A percentile compares a stretch with the other conserved stretches of the same genome.
Conservation (phyloP, 2,329 filamentous ascomycete genomes). For the Colletotrichum sojae region DNA sequence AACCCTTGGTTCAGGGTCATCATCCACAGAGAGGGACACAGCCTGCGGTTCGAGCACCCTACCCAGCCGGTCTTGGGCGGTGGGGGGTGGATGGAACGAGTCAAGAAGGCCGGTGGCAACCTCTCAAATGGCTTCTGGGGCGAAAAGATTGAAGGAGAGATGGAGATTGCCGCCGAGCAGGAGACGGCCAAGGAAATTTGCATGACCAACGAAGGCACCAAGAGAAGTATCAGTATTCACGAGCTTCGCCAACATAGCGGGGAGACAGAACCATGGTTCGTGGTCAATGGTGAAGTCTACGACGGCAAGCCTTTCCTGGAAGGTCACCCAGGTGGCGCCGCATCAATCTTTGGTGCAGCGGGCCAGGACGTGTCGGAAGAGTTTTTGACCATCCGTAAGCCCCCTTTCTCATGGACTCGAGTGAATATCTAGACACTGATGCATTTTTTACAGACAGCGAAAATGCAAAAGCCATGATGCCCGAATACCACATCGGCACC, state of each 20-base stretch:
- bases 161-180: slow-evolving; percentile 56
- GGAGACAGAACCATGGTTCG: slow-evolving; percentile 84
- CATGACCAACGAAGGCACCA: slow-evolving; percentile 80
- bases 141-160: slow-evolving; percentile 73
- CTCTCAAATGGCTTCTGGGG: slow-evolving; percentile 89
- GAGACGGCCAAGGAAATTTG: slow-evolving; percentile 76
- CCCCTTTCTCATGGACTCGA: neutral
- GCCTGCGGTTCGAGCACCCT: slow-evolving; percentile 87
- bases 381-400: slow-evolving; percentile 91
- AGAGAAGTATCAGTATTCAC: slow-evolving; percentile 75
- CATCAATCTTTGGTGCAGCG: slow-evolving; percentile 87
- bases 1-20: slow-evolving; percentile 92
- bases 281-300: slow-evolving; percentile 90
- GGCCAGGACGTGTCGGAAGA: slow-evolving; percentile 88
- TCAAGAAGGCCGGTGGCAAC: slow-evolving; percentile 87
- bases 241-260: slow-evolving; percentile 79
- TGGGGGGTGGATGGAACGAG: slow-evolving; percentile 93
- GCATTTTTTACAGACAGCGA: slow-evolving; percentile 78
- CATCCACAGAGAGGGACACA: slow-evolving; percentile 75
- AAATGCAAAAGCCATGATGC: slow-evolving; percentile 93
- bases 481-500: slow-evolving; percentile 85
- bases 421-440: neutral
- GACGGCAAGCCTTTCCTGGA: slow-evolving; percentile 86
- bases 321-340: slow-evolving; percentile 87
- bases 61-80: slow-evolving; percentile 83